These are phyloP conservation scores for Pichia rugopelliculosa DNA, from an alignment of 805 yeast species.

Conservation along the genomic window DNA sequence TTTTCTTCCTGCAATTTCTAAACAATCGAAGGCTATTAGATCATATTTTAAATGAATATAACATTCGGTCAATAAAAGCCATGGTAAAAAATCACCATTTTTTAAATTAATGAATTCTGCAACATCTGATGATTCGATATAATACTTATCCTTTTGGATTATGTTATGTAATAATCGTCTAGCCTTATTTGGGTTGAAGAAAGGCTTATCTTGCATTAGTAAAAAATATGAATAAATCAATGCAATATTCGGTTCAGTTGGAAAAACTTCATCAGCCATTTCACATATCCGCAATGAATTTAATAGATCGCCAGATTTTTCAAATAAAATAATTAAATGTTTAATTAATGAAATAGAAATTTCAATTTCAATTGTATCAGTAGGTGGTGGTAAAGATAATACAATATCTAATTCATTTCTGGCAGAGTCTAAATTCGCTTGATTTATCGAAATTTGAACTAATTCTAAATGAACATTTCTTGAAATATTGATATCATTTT, in stretches of 20 bases:
- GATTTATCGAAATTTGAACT: slow-evolving; percentile 46
- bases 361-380: not conserved
- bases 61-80: slow-evolving; percentile 49
- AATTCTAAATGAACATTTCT: slow-evolving; percentile 48
- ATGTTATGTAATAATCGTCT: slow-evolving; percentile 30
- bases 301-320: slow-evolving; percentile 40
- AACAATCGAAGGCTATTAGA: slow-evolving; percentile 45
- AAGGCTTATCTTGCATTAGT: slow-evolving; percentile 26
- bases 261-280: slow-evolving; percentile 38
- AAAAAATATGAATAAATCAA: slow-evolving; percentile 45
- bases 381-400: slow-evolving; percentile 41
- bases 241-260: slow-evolving; percentile 37
- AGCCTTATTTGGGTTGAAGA: slow-evolving; percentile 31
- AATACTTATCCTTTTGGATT: slow-evolving; percentile 2
- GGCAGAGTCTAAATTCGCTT: slow-evolving; percentile 43
- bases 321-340: slow-evolving; percentile 38
- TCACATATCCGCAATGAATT: slow-evolving; percentile 46
- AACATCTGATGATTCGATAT: not conserved
- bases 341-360: slow-evolving; percentile 40
- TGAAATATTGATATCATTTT: slow-evolving; percentile 37
- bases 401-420: slow-evolving; percentile 44
- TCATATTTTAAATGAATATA: slow-evolving; percentile 40
- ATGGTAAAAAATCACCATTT: slow-evolving; percentile 48
- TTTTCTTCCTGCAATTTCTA: slow-evolving; percentile 38
- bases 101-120: slow-evolving; percentile 11